Evolutionary conservation across 257 asterid species (phyloP), one percentile per base, ranked within the genome.

Genomic region (Lavandula angustifolia): DNA sequence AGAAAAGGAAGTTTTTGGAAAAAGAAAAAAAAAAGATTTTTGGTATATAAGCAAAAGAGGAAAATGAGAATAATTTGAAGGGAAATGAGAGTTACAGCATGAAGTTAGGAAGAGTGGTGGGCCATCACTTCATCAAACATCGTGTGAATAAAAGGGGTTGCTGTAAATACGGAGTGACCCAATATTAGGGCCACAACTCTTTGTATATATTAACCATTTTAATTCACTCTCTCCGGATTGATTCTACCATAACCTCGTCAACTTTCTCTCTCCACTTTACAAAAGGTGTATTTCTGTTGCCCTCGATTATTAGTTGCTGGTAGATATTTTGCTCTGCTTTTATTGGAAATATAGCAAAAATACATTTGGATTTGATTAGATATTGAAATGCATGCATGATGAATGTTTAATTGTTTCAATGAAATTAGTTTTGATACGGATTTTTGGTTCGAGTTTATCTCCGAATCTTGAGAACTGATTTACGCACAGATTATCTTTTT

Each of bases 41-140:
- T n/a, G n/a, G n/a, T n/a, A n/a, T n/a, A n/a, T n/a, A n/a, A n/a
- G n/a, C n/a, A n/a, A n/a, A n/a, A n/a, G n/a, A n/a, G n/a, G n/a
- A n/a, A n/a, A n/a, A n/a, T n/a, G n/a, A n/a, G n/a, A n/a, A n/a
- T n/a, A n/a, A n/a, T n/a, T n/a, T n/a, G n/a, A n/a, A n/a, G n/a
- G n/a, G n/a, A n/a, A 68, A 68, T 9, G 67, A 58, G 73, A 29
- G 73, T 49, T 58, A 29, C 48, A 48, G 73, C 73, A 68, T 37
- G 18, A 58, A 48, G 4, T 7, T 58, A 68, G 73, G 73, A 13
- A 58, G 54, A 27, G 67, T 37, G 73, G 73, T 37, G 73, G 60
- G 73, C 66, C 73, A 55, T 56, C 65, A 44, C 46, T 43, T 54
- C 9, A 54, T 67, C 32, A 68, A 68, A 58, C 34, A 12, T 68